Evolutionary conservation across 495 filamentous ascomycete genomes (phyloP).

Genomic region (Aspergillus ellipticus): DNA sequence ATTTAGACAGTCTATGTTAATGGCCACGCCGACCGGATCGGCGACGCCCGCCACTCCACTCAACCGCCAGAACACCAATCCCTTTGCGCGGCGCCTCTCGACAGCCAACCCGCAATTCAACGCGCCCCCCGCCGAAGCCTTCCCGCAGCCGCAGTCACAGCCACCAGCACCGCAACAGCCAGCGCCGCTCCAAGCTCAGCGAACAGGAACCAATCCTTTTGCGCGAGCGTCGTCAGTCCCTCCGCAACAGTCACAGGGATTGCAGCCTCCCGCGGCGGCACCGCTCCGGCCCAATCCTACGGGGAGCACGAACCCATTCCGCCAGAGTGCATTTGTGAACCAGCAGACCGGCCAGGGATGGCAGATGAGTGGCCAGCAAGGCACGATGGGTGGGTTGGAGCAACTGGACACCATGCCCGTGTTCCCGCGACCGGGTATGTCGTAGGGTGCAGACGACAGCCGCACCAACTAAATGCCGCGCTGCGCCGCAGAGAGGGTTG

Average conservation of each 20-base stretch:
- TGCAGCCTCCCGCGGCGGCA: slow-evolving; percentile 37
- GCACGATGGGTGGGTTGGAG: slow-evolving; percentile 82
- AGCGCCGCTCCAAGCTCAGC: slow-evolving; percentile 35
- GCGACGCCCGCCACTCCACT: slow-evolving; percentile 38
- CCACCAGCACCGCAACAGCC: slow-evolving; percentile 43
- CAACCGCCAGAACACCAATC: slow-evolving; percentile 74
- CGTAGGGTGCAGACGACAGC: slow-evolving; percentile 12
- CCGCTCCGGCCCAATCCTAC: slow-evolving; percentile 67
- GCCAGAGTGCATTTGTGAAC: slow-evolving; percentile 82
- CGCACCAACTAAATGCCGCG: not conserved
- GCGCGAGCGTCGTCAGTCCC: slow-evolving; percentile 42
- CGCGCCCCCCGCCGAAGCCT: slow-evolving; percentile 27
- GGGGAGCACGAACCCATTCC: slow-evolving; percentile 92
- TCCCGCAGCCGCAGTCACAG: slow-evolving; percentile 33
- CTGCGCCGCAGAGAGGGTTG: not conserved
- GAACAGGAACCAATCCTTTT: slow-evolving; percentile 52
- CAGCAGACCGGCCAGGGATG: slow-evolving; percentile 82
- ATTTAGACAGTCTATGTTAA: slow-evolving; percentile 81
- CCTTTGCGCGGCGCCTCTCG: slow-evolving; percentile 64
- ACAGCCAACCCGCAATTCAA: slow-evolving; percentile 37
- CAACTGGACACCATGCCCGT: slow-evolving; percentile 75
- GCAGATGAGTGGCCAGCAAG: slow-evolving; percentile 64
- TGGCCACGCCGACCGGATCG: slow-evolving; percentile 49
- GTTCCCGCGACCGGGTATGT: slow-evolving; percentile 73
- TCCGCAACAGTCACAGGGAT: slow-evolving; percentile 27